Percentiles rank a stretch among this genome's conserved stretches.
phyloP scores from a whole-genome alignment of 257 asterid species.

The Solanum bulbocastanum region DNA sequence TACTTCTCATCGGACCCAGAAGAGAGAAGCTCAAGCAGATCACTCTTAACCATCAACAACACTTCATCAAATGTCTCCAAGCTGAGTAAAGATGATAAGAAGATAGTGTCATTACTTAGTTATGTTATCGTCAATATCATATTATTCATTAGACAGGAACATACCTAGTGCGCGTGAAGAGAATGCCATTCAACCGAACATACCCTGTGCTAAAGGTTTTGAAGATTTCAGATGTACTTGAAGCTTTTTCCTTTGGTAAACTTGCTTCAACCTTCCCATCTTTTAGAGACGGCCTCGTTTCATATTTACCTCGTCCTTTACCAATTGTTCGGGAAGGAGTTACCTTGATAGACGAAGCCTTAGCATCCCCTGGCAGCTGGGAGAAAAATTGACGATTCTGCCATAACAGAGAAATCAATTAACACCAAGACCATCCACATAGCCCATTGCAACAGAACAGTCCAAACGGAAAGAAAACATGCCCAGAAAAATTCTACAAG shows the following conservation, averaged over 20 bases:
- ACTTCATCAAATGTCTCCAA: slow-evolving; percentile 84
- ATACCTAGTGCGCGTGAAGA: slow-evolving; percentile 92
- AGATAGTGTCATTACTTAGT: background rate
- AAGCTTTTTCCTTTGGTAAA: slow-evolving; percentile 32
- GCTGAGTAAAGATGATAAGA: slow-evolving; percentile 35
- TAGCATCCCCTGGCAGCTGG: slow-evolving; percentile 50
- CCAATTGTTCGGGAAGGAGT: slow-evolving; percentile 32
- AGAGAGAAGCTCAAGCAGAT: slow-evolving; percentile 65
- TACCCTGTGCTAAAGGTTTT: slow-evolving; percentile 57
- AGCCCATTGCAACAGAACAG: background rate
- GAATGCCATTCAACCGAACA: slow-evolving; percentile 77
- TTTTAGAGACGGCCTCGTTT: slow-evolving; percentile 28
- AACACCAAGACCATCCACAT: background rate
- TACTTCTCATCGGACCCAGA: slow-evolving; percentile 55
- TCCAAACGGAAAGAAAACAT: background rate
- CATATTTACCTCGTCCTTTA: slow-evolving; percentile 66
- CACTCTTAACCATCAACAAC: slow-evolving; percentile 50
- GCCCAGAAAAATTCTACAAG: background rate
- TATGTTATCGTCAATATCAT: background rate
- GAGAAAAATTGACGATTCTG: slow-evolving; percentile 73
- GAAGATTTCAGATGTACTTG: slow-evolving; percentile 29
- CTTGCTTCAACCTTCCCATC: slow-evolving; percentile 31
- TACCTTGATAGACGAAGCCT: slow-evolving; percentile 25
- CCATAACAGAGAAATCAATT: slow-evolving; percentile 2
- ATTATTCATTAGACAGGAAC: background rate